Evolutionary conservation across 2,329 filamentous ascomycete species (phyloP).

Genomic region (Venturia oleaginea): DNA sequence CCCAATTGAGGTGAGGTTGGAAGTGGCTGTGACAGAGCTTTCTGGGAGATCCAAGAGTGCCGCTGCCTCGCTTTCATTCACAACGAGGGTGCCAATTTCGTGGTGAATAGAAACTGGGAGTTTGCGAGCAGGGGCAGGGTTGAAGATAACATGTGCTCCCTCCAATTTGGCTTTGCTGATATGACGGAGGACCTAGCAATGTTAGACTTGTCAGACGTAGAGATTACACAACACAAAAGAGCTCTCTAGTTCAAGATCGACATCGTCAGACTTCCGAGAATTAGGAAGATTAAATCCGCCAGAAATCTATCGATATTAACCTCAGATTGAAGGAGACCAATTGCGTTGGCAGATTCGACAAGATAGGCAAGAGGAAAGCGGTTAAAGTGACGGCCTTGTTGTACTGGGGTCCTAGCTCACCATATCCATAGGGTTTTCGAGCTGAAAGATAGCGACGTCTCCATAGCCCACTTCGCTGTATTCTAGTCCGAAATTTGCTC

Average conservation of each 20-base stretch:
- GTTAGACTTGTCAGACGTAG: slow-evolving; percentile 3
- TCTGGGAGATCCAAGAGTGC: slow-evolving; percentile 51
- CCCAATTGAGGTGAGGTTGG: slow-evolving; percentile 36
- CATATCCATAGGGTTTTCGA: slow-evolving; percentile 37
- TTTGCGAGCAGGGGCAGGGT: slow-evolving; percentile 64
- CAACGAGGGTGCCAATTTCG: slow-evolving; percentile 66
- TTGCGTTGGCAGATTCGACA: slow-evolving; percentile 18
- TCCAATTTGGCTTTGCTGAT: slow-evolving; percentile 27
- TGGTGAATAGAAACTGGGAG: slow-evolving; percentile 59
- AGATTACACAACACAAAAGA: neutral
- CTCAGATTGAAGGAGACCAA: neutral
- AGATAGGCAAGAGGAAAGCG: neutral
- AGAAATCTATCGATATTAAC: neutral
- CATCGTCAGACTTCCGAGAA: neutral
- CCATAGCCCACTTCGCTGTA: slow-evolving; percentile 28
- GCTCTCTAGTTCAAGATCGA: neutral
- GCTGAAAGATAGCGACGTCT: slow-evolving; percentile 36
- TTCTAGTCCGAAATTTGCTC: slow-evolving; percentile 36
- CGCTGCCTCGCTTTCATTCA: slow-evolving; percentile 85
- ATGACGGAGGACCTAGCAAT: slow-evolving; percentile 25
- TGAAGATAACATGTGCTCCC: slow-evolving; percentile 55
- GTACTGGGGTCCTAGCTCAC: slow-evolving; percentile 16
- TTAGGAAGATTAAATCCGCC: neutral
- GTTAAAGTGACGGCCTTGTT: neutral
- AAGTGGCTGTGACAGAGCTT: slow-evolving; percentile 23